Percentiles rank a stretch among this genome's conserved stretches.
Conservation (phyloP, 2,329 filamentous ascomycete species). For the Lecanicillium sp. region DNA sequence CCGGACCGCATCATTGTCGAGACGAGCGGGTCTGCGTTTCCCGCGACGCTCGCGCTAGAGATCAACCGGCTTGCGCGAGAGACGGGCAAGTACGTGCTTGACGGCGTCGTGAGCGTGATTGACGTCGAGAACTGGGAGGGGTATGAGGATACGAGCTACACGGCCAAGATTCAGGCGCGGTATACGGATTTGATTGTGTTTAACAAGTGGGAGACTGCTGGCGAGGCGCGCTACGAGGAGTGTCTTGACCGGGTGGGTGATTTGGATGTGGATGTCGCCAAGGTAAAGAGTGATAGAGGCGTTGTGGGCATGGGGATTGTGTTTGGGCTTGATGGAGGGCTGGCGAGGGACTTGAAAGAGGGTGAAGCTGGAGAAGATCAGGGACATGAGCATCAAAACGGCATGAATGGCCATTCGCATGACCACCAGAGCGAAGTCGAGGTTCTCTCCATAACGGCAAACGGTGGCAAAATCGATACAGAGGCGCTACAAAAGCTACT, state of each 20-base stretch:
- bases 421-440: slow-evolving; percentile 80
- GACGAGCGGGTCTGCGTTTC: slow-evolving; percentile 81
- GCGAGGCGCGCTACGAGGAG: slow-evolving; percentile 66
- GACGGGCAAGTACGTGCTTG: slow-evolving; percentile 61
- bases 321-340: slow-evolving; percentile 78
- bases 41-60: slow-evolving; percentile 84
- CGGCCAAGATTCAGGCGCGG: slow-evolving; percentile 75
- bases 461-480: slow-evolving; percentile 40
- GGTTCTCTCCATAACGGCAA: slow-evolving; percentile 73
- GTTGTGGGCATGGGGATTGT: slow-evolving; percentile 70
- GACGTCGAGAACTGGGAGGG: slow-evolving; percentile 94
- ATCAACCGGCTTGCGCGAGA: slow-evolving; percentile 72
- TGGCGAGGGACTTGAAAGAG: slow-evolving; percentile 50
- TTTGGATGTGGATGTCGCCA: slow-evolving; percentile 70
- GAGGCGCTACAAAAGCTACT: slow-evolving; percentile 61
- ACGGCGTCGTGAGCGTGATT: slow-evolving; percentile 82
- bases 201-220: slow-evolving; percentile 82
- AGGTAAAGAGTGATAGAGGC: slow-evolving; percentile 78
- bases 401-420: slow-evolving; percentile 33
- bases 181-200: slow-evolving; percentile 89
- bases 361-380: slow-evolving; percentile 25
- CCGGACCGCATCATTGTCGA: slow-evolving; percentile 91
- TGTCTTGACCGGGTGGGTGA: slow-evolving; percentile 74
- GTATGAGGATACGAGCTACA: slow-evolving; percentile 86
- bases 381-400: slow-evolving; percentile 23